Evolutionary conservation across 345 rosid genomes (phyloP).

Genomic region (Cardamine resedifolia): DNA sequence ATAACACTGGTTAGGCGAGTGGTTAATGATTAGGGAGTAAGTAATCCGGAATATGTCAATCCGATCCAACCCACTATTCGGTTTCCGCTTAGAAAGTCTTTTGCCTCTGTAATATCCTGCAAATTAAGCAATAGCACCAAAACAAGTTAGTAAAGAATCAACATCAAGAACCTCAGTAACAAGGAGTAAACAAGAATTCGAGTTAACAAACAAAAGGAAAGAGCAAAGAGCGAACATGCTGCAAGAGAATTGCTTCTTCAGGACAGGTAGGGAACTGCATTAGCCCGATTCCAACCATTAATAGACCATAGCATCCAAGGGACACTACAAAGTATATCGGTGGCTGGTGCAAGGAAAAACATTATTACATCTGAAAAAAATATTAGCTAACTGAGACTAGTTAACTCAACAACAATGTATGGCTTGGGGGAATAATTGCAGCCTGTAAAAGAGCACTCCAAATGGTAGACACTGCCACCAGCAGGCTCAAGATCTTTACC

Average conservation of each 20-base stretch:
- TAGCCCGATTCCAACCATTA: constrained; percentile 67
- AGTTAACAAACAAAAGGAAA: not conserved
- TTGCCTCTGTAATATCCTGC: constrained; percentile 1
- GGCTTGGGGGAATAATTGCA: constrained; percentile 45
- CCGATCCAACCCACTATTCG: not conserved
- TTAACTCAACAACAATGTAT: constrained; percentile 55
- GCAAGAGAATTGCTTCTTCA: constrained; percentile 60
- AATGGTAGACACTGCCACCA: constrained; percentile 46
- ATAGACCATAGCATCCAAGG: constrained; percentile 67
- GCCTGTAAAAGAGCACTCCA: constrained; percentile 58
- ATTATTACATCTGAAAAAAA: not conserved
- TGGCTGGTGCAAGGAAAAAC: constrained; percentile 35
- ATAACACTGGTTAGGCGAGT: not conserved
- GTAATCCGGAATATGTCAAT: not conserved
- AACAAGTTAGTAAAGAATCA: not conserved
- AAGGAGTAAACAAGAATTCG: not conserved
- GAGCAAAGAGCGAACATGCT: constrained; percentile 39
- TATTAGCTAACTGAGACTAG: not conserved
- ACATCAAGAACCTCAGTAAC: not conserved
- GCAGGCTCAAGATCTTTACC: constrained; percentile 47
- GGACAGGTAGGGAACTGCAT: constrained; percentile 71
- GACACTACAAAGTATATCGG: constrained; percentile 65
- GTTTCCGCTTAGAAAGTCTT: not conserved
- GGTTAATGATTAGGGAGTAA: not conserved
- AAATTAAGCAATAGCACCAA: not conserved